Percentiles rank a stretch among this genome's conserved stretches.
phyloP scores from a whole-genome alignment of 208 protist species.

The Leishmania braziliensis region DNA sequence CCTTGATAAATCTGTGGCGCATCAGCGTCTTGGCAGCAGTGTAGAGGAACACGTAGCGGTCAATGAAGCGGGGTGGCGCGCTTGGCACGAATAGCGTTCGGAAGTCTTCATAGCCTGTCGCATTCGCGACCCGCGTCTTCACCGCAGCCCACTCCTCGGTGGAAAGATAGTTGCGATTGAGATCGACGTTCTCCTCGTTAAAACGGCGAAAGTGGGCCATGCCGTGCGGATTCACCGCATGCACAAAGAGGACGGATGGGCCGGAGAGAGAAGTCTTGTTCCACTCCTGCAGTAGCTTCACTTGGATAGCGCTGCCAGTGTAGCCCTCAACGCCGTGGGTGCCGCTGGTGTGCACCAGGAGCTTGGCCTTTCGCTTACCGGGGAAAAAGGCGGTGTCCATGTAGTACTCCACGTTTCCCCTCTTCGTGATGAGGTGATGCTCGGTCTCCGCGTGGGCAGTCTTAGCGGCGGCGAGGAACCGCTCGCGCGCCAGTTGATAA shows the following conservation, averaged over 20 bases:
- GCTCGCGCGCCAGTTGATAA: conserved; percentile 68
- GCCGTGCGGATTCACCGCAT: conserved; percentile 88
- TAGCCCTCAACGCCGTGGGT: conserved; percentile 87
- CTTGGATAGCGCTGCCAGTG: conserved; percentile 83
- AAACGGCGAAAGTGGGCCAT: conserved; percentile 77
- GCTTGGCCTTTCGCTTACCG: conserved; percentile 44
- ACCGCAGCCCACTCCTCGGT: conserved; percentile 55
- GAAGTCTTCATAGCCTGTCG: conserved; percentile 54
- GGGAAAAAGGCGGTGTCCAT: conserved; percentile 80
- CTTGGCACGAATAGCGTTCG: conserved; percentile 32
- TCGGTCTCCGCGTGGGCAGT: conserved; percentile 47
- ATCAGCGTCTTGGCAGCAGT: conserved; percentile 29
- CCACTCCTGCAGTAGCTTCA: conserved; percentile 68
- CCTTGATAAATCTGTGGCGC: conserved; percentile 35
- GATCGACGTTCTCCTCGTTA: conserved; percentile 90
- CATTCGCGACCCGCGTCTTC: conserved; percentile 40
- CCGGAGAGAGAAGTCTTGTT: conserved; percentile 47
- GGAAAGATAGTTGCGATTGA: conserved; percentile 82
- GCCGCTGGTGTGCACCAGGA: conserved; percentile 82
- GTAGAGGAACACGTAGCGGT: conserved; percentile 71
- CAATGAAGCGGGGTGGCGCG: conserved; percentile 59
- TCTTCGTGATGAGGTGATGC: conserved; percentile 48
- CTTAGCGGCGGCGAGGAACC: conserved; percentile 73
- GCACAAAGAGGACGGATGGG: conserved; percentile 83
- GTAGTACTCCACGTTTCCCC: conserved; percentile 65